These are phyloP conservation scores for Cordyceps fumosorosea DNA, from an alignment of 2,329 filamentous ascomycete species.

Conservation along the genomic window DNA sequence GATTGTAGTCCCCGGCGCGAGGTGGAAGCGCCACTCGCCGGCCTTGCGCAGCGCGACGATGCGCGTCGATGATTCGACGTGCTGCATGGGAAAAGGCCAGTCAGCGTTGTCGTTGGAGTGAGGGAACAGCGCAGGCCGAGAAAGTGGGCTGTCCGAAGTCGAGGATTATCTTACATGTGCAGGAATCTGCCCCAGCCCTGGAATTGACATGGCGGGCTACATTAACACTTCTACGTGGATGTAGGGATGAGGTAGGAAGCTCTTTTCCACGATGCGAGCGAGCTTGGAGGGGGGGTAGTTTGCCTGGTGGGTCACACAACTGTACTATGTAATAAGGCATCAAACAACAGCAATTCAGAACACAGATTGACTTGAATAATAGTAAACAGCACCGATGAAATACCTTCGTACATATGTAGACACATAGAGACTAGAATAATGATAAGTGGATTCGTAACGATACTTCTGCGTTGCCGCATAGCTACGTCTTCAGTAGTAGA, in stretches of 20 bases:
- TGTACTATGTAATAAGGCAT: too few species aligned
- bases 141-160: background rate
- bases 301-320: background rate
- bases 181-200: conserved; percentile 63
- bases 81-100: conserved; percentile 17
- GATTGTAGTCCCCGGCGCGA: conserved; percentile 43
- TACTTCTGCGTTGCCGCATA: too few species aligned
- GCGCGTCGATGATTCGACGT: conserved; percentile 35
- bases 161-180: conserved; percentile 39
- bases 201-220: conserved; percentile 58
- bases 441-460: too few species aligned
- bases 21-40: conserved; percentile 75
- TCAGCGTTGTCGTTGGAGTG: background rate
- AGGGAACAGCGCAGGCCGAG: background rate
- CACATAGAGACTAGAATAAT: too few species aligned
- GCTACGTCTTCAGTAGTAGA: too few species aligned
- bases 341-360: too few species aligned
- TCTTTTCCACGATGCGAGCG: background rate
- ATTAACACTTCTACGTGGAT: conserved; percentile 16
- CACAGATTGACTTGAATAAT: background rate
- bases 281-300: conserved; percentile 5
- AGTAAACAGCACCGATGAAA: too few species aligned
- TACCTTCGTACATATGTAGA: too few species aligned
- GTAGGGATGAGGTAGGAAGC: background rate
- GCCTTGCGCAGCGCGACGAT: conserved; percentile 51